Base-by-base conservation (phyloP, 148 eudicot genomes). In the Nyssa sinensis region DNA sequence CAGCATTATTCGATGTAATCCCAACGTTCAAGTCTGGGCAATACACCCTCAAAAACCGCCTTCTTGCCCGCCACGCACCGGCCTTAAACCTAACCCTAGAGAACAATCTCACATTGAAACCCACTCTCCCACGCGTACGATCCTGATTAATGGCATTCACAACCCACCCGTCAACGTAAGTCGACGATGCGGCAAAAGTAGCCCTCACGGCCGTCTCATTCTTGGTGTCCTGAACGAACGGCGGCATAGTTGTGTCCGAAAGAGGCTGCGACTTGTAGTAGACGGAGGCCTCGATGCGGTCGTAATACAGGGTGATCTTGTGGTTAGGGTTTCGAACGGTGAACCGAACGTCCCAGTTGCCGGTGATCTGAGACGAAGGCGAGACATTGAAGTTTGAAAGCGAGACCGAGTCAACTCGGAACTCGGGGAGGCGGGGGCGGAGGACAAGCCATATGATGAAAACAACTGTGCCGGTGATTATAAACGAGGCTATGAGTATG, bases 391-490 rank as follows among this genome's bases (percentile, higher is more conserved):
- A 79, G 65, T 84, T 80, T 62, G 91, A 71, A 27, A 91, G 61
- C 12, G 92, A 29, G 24, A 82, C 31, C 0, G 92, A 81, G 35
- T 80, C 80, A 64, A 91, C 74, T 9, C 76, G 85, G 83, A 93
- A 88, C 25, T 76, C 53, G 29, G 97, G 98, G 81, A 88, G 51
- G n/a, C 86, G 84, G 1, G 98, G 98, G 35, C 98, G 94, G 77
- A 93, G 86, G 32, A 93, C 75, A 1, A 93, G 82, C 94, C 94
- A 93, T 0, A 88, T 61, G 75, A 89, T 86, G 81, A 93, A 84
- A 64, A 85, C 71, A 63, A 88, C 23, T 39, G 86, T 76, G 53
- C 89, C 87, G 75, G 83, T 30, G 83, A 91, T 80, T 34, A 93
- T 73, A 77, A 93, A 68, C 44, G 71, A 28, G 59, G 82, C 79